Conservation (phyloP, 2,329 filamentous ascomycete genomes). For the Colletotrichum orbiculare region DNA sequence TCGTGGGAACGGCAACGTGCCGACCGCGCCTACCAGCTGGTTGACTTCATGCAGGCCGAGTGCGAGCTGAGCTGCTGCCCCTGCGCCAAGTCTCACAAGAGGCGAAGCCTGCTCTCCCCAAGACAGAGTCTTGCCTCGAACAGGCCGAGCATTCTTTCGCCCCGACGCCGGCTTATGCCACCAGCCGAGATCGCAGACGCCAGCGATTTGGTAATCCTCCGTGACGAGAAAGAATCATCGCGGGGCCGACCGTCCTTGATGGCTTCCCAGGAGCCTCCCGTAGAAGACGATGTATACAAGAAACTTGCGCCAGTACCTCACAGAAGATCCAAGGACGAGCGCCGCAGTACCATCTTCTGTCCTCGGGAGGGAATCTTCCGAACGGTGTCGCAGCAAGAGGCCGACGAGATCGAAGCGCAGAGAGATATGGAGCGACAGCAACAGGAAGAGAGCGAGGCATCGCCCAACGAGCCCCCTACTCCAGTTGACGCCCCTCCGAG, state of each 20-base stretch:
- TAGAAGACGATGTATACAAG: constrained; percentile 36
- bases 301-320: constrained; percentile 31
- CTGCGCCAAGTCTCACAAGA: constrained; percentile 58
- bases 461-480: constrained; percentile 45
- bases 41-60: constrained; percentile 82
- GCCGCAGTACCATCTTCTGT: constrained; percentile 67
- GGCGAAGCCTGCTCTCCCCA: constrained; percentile 46
- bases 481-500: constrained; percentile 47
- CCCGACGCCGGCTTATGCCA: constrained; percentile 50
- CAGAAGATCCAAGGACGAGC: constrained; percentile 50
- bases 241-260: constrained; percentile 36
- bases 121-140: constrained; percentile 50
- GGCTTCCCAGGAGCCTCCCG: constrained; percentile 45
- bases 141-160: constrained; percentile 45
- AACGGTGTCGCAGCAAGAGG: constrained; percentile 66
- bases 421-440: constrained; percentile 40
- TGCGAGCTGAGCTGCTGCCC: constrained; percentile 76
- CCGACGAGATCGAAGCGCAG: constrained; percentile 54
- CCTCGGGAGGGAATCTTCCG: constrained; percentile 73
- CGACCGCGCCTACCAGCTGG: constrained; percentile 75
- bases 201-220: constrained; percentile 55
- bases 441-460: constrained; percentile 31
- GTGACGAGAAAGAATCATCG: constrained; percentile 40
- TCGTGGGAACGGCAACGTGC: constrained; percentile 72
- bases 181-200: constrained; percentile 52